Evolutionary conservation across 257 asterid genomes (phyloP), one percentile per base, ranked within the genome.

Genomic region (Thymus quinquecostatus): DNA sequence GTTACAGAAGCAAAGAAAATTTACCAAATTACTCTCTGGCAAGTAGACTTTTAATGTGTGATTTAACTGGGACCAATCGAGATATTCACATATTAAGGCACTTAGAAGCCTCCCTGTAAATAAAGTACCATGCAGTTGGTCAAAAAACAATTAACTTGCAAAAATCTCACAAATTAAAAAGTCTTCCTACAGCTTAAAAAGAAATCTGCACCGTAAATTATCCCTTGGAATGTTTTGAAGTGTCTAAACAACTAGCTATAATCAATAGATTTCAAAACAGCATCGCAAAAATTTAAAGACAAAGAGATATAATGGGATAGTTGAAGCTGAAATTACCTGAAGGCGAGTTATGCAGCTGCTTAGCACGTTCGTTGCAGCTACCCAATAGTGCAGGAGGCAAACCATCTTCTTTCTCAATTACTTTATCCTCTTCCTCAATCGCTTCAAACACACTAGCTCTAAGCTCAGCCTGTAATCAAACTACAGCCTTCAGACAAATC

Each of bases 401-500:
- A 57, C 84, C 85, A 70, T 91, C 92, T 8, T 90, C 96, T 40
- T 79, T 81, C 74, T 84, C 96, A 6, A 88, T 77, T 5, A 75
- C 87, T 75, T 60, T 81, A 78, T 91, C 97, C 84, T 91, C 97
- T 75, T 88, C 96, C 75, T 91, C 97, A 12, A 91, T 91, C 2
- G 97, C 95, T 79, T 91, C 92, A 66, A 91, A 91, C 53, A 91
- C 96, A 73, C 94, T 87, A 73, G 96, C 95, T 79, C 97, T 86
- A 47, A 91, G 85, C 68, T 88, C 97, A 51, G 97, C 97, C 97
- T 88, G 70, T 1, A 72, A 56, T 56, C 75, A 64, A 62, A 10
- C 4, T 11, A 56, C 12, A 65, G 62, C 41, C 14, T 28, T 55
- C 34, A 76, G 41, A 38, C 41, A 38, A 38, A 66, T 13, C 13